phyloP scores from a whole-genome alignment of 2,329 filamentous ascomycete genomes.

The Bipolaris bicolor region DNA sequence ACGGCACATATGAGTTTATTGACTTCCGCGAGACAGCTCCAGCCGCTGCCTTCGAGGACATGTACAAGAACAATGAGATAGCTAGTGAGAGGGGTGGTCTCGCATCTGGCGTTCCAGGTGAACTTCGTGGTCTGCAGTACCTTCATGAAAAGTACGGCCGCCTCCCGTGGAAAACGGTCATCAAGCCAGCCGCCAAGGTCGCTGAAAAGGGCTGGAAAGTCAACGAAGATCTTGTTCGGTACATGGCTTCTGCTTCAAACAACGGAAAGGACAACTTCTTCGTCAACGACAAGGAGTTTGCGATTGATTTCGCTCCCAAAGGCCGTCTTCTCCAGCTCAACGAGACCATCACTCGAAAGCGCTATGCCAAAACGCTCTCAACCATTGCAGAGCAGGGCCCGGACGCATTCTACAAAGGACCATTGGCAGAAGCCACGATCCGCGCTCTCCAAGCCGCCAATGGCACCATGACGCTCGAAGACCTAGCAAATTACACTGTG shows the following conservation, averaged over 20 bases:
- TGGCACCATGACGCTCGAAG: constrained; percentile 84
- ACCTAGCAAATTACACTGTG: constrained; percentile 76
- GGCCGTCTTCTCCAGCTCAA: constrained; percentile 74
- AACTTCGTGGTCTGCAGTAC: constrained; percentile 78
- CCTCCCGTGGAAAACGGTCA: constrained; percentile 64
- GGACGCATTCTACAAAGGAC: constrained; percentile 75
- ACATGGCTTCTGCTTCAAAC: constrained; percentile 64
- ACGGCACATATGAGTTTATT: constrained; percentile 82
- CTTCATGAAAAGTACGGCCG: constrained; percentile 74
- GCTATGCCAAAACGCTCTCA: constrained; percentile 81
- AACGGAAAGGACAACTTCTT: constrained; percentile 67
- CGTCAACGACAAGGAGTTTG: constrained; percentile 76
- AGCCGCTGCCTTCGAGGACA: constrained; percentile 78
- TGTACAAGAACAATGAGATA: constrained; percentile 75
- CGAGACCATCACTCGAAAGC: constrained; percentile 78
- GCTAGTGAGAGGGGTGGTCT: constrained; percentile 75
- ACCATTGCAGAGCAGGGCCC: constrained; percentile 75
- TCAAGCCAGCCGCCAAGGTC: constrained; percentile 74
- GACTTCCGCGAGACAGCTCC: constrained; percentile 92
- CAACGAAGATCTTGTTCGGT: constrained; percentile 73
- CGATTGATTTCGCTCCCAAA: constrained; percentile 85
- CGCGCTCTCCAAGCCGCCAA: constrained; percentile 69
- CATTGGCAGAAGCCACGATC: constrained; percentile 76
- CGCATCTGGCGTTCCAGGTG: constrained; percentile 70
- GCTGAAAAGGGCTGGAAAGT: constrained; percentile 67